Conservation (phyloP, 1,284 basidiomycete genomes). For the Fistulinella cinereoalba region DNA sequence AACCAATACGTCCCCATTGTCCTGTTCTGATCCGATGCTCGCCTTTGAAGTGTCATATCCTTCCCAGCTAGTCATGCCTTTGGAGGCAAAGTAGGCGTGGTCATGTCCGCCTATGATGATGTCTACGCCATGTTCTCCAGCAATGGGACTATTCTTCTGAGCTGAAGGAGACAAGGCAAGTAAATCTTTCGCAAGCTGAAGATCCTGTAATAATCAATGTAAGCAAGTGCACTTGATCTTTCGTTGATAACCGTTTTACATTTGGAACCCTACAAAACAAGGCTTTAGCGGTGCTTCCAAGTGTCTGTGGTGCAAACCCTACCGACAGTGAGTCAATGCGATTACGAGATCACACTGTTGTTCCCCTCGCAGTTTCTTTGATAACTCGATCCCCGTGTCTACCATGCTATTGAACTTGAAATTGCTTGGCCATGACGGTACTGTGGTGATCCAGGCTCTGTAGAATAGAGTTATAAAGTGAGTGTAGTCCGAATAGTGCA, state of each 20-base stretch:
- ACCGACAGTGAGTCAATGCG: slow-evolving; percentile 67
- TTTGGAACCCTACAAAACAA: slow-evolving; percentile 42
- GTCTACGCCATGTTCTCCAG: slow-evolving; percentile 74
- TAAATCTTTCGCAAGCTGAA: slow-evolving; percentile 59
- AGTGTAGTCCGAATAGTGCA: neutral
- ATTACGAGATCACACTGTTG: slow-evolving; percentile 64
- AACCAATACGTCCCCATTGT: slow-evolving; percentile 69
- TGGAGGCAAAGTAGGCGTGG: slow-evolving; percentile 82
- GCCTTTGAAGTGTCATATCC: slow-evolving; percentile 56
- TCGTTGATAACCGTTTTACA: slow-evolving; percentile 28
- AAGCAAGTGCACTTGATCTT: slow-evolving; percentile 38
- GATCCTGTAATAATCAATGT: slow-evolving; percentile 46
- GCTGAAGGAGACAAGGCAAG: slow-evolving; percentile 57
- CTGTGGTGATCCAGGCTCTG: slow-evolving; percentile 69
- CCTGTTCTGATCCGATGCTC: slow-evolving; percentile 71
- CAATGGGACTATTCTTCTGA: slow-evolving; percentile 45
- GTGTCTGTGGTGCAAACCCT: too few species aligned
- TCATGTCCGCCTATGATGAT: slow-evolving; percentile 89
- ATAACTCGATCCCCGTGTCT: slow-evolving; percentile 51
- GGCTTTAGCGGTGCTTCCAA: slow-evolving; percentile 4
- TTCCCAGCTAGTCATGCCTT: slow-evolving; percentile 73
- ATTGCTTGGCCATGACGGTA: slow-evolving; percentile 63
- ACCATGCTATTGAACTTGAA: slow-evolving; percentile 60
- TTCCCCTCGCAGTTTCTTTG: slow-evolving; percentile 53
- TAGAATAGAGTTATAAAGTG: neutral